These are phyloP conservation scores for Calonectria pauciramosa DNA, from an alignment of 2,329 filamentous ascomycete genomes.

Conservation along the genomic window DNA sequence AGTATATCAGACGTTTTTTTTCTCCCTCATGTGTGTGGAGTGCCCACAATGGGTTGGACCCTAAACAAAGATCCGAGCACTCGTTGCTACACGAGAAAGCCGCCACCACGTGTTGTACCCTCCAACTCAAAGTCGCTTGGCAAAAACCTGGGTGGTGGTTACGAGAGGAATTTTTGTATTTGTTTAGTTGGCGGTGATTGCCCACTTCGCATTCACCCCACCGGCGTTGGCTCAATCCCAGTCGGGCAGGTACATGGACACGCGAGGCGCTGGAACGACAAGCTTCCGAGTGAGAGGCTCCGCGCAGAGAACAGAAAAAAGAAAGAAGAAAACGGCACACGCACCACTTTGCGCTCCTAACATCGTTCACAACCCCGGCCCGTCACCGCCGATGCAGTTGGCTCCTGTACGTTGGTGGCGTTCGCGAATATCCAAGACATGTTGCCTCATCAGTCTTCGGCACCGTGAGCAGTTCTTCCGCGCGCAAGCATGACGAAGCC, in stretches of 20 bases:
- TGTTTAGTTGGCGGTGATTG: slow-evolving; percentile 11
- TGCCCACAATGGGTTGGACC: background rate
- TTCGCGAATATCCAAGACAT: slow-evolving; percentile 13
- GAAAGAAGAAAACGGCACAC: background rate
- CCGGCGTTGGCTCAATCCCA: slow-evolving; percentile 17
- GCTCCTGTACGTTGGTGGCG: slow-evolving; percentile 14
- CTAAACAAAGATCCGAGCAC: background rate
- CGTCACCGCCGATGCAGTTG: slow-evolving; percentile 5
- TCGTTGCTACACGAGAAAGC: background rate
- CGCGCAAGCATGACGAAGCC: background rate
- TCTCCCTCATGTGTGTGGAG: slow-evolving; percentile 1
- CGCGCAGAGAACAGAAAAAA: background rate
- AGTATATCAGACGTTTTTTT: background rate
- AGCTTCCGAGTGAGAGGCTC: background rate
- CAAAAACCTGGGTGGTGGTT: slow-evolving; percentile 7
- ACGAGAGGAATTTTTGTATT: slow-evolving; percentile 7
- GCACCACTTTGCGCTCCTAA: background rate
- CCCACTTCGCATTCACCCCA: slow-evolving; percentile 9
- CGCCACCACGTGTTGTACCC: slow-evolving; percentile 4
- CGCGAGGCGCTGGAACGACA: background rate
- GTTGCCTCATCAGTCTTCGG: background rate
- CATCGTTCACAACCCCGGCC: background rate
- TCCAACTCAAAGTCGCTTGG: background rate
- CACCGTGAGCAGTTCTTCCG: slow-evolving; percentile 7
- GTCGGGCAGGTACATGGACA: slow-evolving; percentile 21